These are phyloP conservation scores for Ophidiomyces ophidiicola DNA, from an alignment of 2,329 filamentous ascomycete genomes.

Conservation along the genomic window DNA sequence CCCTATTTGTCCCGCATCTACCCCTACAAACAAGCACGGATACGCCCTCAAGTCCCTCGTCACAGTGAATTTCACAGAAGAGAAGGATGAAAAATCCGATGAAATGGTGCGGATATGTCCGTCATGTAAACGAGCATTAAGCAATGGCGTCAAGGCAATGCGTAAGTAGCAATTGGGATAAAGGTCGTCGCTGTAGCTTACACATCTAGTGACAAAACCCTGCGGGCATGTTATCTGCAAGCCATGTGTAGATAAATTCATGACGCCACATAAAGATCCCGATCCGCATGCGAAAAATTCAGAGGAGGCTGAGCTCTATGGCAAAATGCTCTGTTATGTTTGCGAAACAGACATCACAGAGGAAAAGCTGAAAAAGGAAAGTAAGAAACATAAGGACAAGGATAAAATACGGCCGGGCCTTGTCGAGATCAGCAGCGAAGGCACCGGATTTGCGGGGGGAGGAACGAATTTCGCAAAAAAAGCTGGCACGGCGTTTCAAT, in stretches of 20 bases:
- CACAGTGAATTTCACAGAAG: conserved; percentile 63
- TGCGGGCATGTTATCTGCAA: conserved; percentile 89
- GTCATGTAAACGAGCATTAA: conserved; percentile 69
- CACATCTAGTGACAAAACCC: conserved; percentile 54
- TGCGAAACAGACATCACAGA: conserved; percentile 67
- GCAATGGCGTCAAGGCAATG: conserved; percentile 70
- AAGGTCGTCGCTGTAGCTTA: conserved; percentile 7
- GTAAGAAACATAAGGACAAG: conserved; percentile 39
- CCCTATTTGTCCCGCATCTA: conserved; percentile 66
- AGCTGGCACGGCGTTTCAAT: conserved; percentile 69
- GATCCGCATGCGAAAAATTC: conserved; percentile 49
- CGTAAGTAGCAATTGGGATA: conserved; percentile 27
- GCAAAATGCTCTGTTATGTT: conserved; percentile 62
- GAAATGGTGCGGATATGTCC: conserved; percentile 55
- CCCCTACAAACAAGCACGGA: conserved; percentile 52
- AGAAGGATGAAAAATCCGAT: conserved; percentile 43
- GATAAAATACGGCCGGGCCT: conserved; percentile 57
- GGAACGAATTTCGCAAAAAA: conserved; percentile 73
- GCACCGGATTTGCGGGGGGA: conserved; percentile 84
- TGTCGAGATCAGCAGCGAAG: conserved; percentile 70
- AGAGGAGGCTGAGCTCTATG: conserved; percentile 36
- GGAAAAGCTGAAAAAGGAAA: conserved; percentile 22
- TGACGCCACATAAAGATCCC: conserved; percentile 45
- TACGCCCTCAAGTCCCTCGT: conserved; percentile 71
- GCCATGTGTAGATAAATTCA: conserved; percentile 71